These are phyloP conservation scores for Sungouiozyma ichnusensis DNA, from an alignment of 805 yeast species.

Conservation along the genomic window DNA sequence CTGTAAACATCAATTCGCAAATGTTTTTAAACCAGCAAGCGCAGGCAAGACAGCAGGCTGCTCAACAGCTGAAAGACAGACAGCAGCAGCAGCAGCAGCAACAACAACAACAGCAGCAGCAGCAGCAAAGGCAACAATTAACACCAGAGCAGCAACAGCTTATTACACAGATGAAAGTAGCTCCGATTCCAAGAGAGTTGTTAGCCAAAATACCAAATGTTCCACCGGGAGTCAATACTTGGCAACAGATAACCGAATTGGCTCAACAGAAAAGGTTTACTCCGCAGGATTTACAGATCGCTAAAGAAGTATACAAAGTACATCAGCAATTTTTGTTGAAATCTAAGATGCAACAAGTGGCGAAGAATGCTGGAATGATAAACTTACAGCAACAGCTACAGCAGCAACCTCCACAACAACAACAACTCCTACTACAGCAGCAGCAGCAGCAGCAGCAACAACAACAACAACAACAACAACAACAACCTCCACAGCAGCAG, in stretches of 20 bases:
- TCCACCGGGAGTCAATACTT: conserved; percentile 70
- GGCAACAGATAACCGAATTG: conserved; percentile 39
- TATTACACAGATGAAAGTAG: conserved; percentile 42
- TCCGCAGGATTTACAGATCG: conserved; percentile 24
- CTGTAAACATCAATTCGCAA: conserved; percentile 27
- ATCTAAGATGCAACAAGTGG: conserved; percentile 32
- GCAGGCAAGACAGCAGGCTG: conserved; percentile 41
- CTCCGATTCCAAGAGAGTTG: conserved; percentile 41
- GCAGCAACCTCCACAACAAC: conserved; percentile 18
- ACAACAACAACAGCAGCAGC: conserved; percentile 16
- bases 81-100: conserved; percentile 17
- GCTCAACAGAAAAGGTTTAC: conserved; percentile 28
- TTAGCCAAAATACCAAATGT: conserved; percentile 18
- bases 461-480: conserved; percentile 14
- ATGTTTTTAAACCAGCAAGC: conserved; percentile 39
- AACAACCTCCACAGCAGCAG: conserved; percentile 3
- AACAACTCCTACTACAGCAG: conserved; percentile 7
- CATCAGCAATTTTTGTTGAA: conserved; percentile 49
- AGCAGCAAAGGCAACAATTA: conserved; percentile 17
- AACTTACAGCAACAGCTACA: conserved; percentile 26
- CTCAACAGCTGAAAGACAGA: conserved; percentile 33
- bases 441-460: conserved; percentile 14
- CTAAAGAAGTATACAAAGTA: conserved; percentile 41
- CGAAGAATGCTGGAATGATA: conserved; percentile 4
- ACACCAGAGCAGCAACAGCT: conserved; percentile 23